Base-by-base conservation (phyloP, 148 eudicot species). In the Limonium bicolor region DNA sequence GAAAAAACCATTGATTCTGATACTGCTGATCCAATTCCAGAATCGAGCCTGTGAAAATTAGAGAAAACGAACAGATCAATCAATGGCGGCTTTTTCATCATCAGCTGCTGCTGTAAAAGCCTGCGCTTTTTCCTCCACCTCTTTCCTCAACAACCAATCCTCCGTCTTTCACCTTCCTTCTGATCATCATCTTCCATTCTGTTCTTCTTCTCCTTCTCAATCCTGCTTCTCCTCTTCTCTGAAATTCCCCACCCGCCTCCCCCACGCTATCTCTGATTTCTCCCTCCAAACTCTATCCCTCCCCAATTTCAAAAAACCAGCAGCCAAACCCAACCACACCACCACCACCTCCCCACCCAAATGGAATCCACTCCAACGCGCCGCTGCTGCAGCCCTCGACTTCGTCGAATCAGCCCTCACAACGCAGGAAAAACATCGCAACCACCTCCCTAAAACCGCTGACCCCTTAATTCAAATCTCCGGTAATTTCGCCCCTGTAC, bases 401-500 rank as follows among this genome's bases (percentile, higher is more conserved):
- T 20, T 59, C 20, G 54, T 59, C 1, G 70, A 65, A 42, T 41
- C 62, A 36, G 74, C 77, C 1, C 43, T 80, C 5, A 74, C 72
- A 13, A 27, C 59, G 0, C 60, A 23, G 5, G 90, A 80, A 19
- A 36, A 19, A 1, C 26, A 52, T 6, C 58, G 53, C 4, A 55
- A 55, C 8, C 64, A 71, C 0, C 51, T 80, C 1, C 84, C 84
- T 0, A 80, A 80, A 30, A 80, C 90, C 0, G 63, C 77, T 0
- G 82, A 80, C 67, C 84, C 83, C 0, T 1, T 30, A 0, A 64
- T 80, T 10, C 90, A 80, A 15, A 76, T 80, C 11, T 45, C 84
- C 15, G 90, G 84, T 0, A 80, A 80, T 38, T 80, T 72, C 28
- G 65, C 90, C 16, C 90, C 90, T 0, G 90, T 80, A 4, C 77